Conservation (phyloP, 2,329 filamentous ascomycete genomes). For the Sphaerostilbella broomeana region DNA sequence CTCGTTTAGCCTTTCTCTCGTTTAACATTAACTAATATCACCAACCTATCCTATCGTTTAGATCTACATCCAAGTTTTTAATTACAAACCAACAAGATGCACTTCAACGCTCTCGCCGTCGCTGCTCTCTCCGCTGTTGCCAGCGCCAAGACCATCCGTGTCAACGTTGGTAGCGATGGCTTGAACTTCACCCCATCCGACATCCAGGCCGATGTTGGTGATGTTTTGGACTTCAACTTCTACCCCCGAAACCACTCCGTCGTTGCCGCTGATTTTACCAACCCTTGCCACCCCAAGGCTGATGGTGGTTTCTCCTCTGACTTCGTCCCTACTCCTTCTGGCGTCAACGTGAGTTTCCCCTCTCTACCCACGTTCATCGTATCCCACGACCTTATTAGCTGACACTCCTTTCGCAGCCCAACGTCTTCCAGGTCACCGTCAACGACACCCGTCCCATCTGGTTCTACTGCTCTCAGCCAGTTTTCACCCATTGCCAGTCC, state of each 20-base stretch:
- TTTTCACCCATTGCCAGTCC: constrained; percentile 4
- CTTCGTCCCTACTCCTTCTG: constrained; percentile 1
- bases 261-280: constrained; percentile 38
- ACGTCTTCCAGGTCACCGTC: constrained; percentile 16
- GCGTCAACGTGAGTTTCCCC: constrained; percentile 4
- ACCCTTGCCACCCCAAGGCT: constrained; percentile 38
- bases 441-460: constrained; percentile 13
- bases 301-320: constrained; percentile 16
- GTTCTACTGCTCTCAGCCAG: constrained; percentile 15
- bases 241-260: constrained; percentile 41
- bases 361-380: no score
- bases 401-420: constrained; percentile 9
- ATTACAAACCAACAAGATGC: constrained; percentile 12
- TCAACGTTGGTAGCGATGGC: constrained; percentile 38
- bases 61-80: neutral
- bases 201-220: constrained; percentile 36
- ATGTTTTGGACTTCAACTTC: constrained; percentile 46
- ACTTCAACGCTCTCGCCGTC: constrained; percentile 11
- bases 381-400: neutral
- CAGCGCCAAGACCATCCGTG: constrained; percentile 22
- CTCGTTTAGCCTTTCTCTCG: no score
- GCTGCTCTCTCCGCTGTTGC: constrained; percentile 16
- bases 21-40: neutral
- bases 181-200: constrained; percentile 37
- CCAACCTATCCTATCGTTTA: neutral